Conservation (phyloP, 192 early-diverging fungal genomes). For the Obelidium mucronatum region DNA sequence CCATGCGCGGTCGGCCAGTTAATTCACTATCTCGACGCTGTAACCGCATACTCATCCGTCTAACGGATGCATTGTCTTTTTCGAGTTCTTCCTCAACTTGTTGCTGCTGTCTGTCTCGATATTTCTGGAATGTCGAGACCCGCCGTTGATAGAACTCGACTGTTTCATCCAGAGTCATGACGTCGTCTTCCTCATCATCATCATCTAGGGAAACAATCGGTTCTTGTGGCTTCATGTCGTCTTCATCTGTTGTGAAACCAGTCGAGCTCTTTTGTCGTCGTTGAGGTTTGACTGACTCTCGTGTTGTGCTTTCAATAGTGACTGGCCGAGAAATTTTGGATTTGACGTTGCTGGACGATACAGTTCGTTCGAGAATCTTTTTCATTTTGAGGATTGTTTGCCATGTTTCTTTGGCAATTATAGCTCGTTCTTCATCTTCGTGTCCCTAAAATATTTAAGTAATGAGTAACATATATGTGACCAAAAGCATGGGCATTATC, state of each 20-base stretch:
- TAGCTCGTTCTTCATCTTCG: neutral
- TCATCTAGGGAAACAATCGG: neutral
- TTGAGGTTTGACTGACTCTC: neutral
- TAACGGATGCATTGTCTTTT: neutral
- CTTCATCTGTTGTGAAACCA: neutral
- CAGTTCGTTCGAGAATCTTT: neutral
- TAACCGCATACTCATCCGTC: no score
- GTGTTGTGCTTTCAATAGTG: neutral
- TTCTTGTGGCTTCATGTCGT: neutral
- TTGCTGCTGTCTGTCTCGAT: neutral
- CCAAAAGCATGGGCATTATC: no score
- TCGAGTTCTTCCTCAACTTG: conserved; percentile 1
- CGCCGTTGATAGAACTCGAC: neutral
- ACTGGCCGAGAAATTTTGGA: neutral
- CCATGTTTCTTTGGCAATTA: conserved; percentile 3
- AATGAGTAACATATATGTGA: no score
- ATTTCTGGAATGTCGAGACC: neutral
- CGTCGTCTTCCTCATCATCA: neutral
- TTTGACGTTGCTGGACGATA: neutral
- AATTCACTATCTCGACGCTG: no score
- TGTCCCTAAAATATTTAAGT: neutral
- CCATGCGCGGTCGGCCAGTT: no score
- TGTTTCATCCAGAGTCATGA: neutral
- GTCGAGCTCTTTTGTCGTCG: no score
- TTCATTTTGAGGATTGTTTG: neutral